phyloP scores from a whole-genome alignment of 192 early-diverging fungal species.

The Linnemannia zychae region DNA sequence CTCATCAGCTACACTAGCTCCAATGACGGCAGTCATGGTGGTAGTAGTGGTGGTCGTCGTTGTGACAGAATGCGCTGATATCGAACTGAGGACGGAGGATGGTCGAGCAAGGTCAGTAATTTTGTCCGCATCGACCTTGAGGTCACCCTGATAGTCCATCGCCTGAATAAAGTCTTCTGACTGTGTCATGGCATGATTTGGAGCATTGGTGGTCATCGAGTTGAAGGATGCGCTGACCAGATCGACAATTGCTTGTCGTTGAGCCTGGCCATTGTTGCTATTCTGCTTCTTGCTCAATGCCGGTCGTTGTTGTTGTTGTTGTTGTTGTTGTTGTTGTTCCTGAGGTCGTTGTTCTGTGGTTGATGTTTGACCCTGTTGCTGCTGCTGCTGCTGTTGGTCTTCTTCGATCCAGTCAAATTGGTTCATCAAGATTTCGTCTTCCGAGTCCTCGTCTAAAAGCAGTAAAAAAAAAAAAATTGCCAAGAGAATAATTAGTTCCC shows the following conservation, averaged over 20 bases:
- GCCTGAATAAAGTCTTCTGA: conserved; percentile 41
- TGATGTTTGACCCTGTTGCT: not conserved
- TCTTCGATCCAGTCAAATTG: conserved; percentile 59
- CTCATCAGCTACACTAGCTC: not conserved
- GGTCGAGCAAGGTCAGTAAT: conserved; percentile 22
- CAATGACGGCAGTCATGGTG: not conserved
- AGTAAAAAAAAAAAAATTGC: not conserved
- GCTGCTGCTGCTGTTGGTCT: conserved; percentile 21
- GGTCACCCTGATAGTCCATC: conserved; percentile 19
- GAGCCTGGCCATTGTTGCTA: not conserved
- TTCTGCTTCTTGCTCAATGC: not conserved
- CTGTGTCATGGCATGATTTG: conserved; percentile 45
- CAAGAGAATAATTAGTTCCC: not conserved
- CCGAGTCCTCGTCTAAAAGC: conserved; percentile 50
- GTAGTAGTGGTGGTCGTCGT: not conserved
- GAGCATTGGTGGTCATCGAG: conserved; percentile 3
- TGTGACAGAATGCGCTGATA: not conserved
- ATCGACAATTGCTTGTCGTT: not conserved
- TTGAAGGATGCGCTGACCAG: conserved; percentile 8
- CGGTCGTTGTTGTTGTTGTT: conserved; percentile 6
- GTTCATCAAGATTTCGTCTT: conserved; percentile 56
- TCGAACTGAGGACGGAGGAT: not conserved
- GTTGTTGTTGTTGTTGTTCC: conserved; percentile 11
- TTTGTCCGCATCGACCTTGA: conserved; percentile 39
- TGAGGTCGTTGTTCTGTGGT: not conserved